phyloP scores from a whole-genome alignment of 2,329 filamentous ascomycete genomes.

The Ophiostoma australiae region DNA sequence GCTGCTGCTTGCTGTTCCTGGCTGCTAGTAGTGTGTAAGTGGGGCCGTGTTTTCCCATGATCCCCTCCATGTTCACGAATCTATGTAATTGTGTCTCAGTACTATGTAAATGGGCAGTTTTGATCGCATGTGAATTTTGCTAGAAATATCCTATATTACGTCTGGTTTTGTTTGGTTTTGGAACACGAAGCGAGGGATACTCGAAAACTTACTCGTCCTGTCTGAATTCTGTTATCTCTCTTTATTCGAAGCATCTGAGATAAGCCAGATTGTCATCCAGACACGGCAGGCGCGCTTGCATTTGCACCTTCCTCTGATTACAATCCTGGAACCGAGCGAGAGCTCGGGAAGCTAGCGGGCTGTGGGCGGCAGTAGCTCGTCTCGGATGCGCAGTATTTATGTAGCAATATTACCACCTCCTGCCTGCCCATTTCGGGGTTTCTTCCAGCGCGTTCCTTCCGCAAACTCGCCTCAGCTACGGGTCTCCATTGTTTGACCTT shows the following conservation, averaged over 20 bases:
- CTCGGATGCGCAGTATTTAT: neutral
- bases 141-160: neutral
- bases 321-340: neutral
- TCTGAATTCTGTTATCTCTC: neutral
- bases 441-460: neutral
- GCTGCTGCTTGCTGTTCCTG: neutral
- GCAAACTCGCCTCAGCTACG: neutral
- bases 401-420: neutral
- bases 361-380: neutral
- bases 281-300: slow-evolving; percentile 10
- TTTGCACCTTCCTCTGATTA: neutral
- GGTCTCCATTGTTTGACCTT: neutral
- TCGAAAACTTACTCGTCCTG: too few species aligned
- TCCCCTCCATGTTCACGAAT: neutral
- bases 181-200: too few species aligned
- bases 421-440: neutral
- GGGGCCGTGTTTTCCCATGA: slow-evolving; percentile 1
- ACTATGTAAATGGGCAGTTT: neutral
- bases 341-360: slow-evolving; percentile 5
- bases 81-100: neutral
- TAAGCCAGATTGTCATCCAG: neutral
- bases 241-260: neutral
- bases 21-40: neutral
- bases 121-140: neutral
- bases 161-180: neutral